Conservation (phyloP, 768 basidiomycete genomes). For the Panaeolus papilionaceus region DNA sequence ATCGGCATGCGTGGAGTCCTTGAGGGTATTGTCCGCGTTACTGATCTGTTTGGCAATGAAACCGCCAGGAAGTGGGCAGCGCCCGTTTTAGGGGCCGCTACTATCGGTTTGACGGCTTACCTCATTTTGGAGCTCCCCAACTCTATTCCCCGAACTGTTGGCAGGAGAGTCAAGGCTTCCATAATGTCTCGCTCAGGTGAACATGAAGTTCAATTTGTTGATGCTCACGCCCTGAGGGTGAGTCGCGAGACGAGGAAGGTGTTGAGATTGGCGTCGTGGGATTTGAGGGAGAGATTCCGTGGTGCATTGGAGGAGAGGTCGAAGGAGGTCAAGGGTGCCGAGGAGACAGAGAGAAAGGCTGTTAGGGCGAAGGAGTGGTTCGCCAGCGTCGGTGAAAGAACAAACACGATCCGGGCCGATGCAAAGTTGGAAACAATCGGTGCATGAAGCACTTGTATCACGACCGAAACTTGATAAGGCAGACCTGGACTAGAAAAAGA, state of each 20-base stretch:
- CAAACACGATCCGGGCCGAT: conserved; percentile 48
- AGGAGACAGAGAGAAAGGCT: conserved; percentile 77
- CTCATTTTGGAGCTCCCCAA: conserved; percentile 86
- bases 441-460: conserved; percentile 27
- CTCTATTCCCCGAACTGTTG: conserved; percentile 89
- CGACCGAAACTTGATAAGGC: background rate
- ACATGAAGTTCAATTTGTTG: conserved; percentile 64
- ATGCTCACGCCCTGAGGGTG: conserved; percentile 72
- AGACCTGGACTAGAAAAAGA: conserved; percentile 11
- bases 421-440: conserved; percentile 37
- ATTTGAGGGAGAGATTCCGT: conserved; percentile 82
- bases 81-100: conserved; percentile 80
- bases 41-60: conserved; percentile 84
- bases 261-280: conserved; percentile 88
- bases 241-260: conserved; percentile 93
- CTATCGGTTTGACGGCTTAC: conserved; percentile 79
- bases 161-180: conserved; percentile 76
- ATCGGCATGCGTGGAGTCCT: conserved; percentile 78
- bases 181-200: conserved; percentile 58
- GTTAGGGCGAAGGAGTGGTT: conserved; percentile 78
- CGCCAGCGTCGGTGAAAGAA: conserved; percentile 53
- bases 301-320: conserved; percentile 79
- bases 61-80: conserved; percentile 85
- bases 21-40: conserved; percentile 77
- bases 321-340: conserved; percentile 77